Conservation (phyloP, 176 grass and related monocot genomes). For the Paspalum notatum region DNA sequence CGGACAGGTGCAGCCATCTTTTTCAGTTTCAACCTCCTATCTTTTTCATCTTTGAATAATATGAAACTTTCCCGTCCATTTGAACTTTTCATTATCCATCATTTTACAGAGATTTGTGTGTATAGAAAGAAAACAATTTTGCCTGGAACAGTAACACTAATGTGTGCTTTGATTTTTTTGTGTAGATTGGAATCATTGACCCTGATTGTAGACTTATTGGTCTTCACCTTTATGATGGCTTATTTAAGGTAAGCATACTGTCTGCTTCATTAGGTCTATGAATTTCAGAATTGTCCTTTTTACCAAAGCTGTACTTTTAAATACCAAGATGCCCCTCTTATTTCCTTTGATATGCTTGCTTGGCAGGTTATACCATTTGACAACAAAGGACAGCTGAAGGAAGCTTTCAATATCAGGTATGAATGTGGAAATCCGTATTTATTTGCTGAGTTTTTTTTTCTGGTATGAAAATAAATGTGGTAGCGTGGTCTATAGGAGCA, state of each 20-base stretch:
- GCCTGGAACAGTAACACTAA: neutral
- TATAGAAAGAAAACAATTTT: conserved; percentile 11
- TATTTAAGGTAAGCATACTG: conserved; percentile 77
- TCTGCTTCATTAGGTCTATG: conserved; percentile 5
- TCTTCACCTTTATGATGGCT: conserved; percentile 92
- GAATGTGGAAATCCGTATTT: neutral
- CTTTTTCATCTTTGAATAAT: conserved; percentile 4
- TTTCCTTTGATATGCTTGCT: conserved; percentile 22
- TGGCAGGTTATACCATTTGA: conserved; percentile 98
- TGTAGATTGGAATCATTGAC: conserved; percentile 94
- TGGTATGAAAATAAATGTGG: neutral
- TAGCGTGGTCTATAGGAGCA: conserved; percentile 5
- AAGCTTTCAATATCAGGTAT: conserved; percentile 99
- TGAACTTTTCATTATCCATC: neutral
- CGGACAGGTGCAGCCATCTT: conserved; percentile 64
- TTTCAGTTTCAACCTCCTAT: conserved; percentile 3
- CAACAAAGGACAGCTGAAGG: conserved; percentile 98
- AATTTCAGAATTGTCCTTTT: conserved; percentile 19
- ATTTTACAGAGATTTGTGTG: neutral
- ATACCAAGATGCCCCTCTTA: neutral
- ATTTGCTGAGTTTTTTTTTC: conserved; percentile 21
- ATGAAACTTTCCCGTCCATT: neutral
- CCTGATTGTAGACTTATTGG: conserved; percentile 95
- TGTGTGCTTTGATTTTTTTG: conserved; percentile 4
- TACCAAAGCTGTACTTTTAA: neutral